A percentile compares a stretch with the other conserved stretches of the same genome.
phyloP scores from a whole-genome alignment of 2,329 filamentous ascomycete genomes.

The Pestalotiopsis sp. region DNA sequence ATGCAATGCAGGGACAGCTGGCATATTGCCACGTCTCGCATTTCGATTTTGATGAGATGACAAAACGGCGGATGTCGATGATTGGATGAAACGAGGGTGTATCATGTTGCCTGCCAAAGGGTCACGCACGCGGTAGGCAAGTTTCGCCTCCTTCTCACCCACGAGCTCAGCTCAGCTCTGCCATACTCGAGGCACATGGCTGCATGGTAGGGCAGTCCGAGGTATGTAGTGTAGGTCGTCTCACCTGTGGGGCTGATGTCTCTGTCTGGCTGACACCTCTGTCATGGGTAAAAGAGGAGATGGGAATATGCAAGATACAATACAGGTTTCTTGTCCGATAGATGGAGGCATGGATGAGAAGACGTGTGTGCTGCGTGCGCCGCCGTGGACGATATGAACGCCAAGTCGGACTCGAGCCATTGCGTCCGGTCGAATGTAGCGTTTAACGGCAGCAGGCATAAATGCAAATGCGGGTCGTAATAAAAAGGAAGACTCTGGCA shows the following conservation, averaged over 20 bases:
- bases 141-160: neutral
- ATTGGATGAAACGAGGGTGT: conserved; percentile 3
- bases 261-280: neutral
- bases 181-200: neutral
- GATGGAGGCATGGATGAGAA: neutral
- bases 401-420: neutral
- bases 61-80: conserved; percentile 1
- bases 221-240: neutral
- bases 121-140: neutral
- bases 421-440: neutral
- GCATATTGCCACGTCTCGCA: conserved; percentile 32
- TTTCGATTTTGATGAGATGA: conserved; percentile 1
- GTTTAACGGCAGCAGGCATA: neutral
- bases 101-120: neutral
- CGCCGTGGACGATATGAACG: neutral
- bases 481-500: neutral
- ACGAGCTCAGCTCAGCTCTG: neutral
- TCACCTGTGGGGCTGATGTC: neutral
- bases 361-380: neutral
- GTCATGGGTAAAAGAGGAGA: neutral
- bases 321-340: neutral
- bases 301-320: neutral
- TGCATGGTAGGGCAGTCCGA: neutral
- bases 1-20: conserved; percentile 39
- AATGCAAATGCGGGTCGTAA: neutral